Conservation (phyloP, 805 yeast genomes). For the Sporopachydermia quercuum region DNA sequence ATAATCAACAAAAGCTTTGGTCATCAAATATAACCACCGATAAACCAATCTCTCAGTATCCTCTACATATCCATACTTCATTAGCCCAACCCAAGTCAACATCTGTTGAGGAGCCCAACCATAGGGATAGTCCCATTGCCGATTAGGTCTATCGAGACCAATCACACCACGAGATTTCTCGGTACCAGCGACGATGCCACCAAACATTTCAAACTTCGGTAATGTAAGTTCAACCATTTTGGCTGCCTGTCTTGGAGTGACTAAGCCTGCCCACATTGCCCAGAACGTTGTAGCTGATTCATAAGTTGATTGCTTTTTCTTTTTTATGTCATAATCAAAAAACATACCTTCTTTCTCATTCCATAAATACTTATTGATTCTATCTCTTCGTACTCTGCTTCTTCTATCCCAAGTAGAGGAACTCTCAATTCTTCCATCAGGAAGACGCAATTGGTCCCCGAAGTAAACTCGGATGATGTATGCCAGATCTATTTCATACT, state of each 20-base stretch:
- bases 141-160: constrained; percentile 56
- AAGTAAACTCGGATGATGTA: constrained; percentile 40
- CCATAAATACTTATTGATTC: constrained; percentile 67
- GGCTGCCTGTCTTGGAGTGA: constrained; percentile 55
- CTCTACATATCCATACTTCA: constrained; percentile 50
- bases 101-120: constrained; percentile 99
- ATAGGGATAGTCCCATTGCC: constrained; percentile 97
- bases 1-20: constrained; percentile 78
- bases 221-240: constrained; percentile 41
- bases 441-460: constrained; percentile 28
- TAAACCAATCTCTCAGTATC: constrained; percentile 60
- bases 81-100: constrained; percentile 79
- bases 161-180: constrained; percentile 57
- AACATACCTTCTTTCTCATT: constrained; percentile 62
- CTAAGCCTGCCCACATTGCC: constrained; percentile 77
- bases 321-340: constrained; percentile 67
- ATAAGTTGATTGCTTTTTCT: constrained; percentile 39
- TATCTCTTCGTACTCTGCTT: constrained; percentile 37
- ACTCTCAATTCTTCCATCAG: constrained; percentile 24
- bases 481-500: constrained; percentile 81
- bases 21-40: constrained; percentile 84
- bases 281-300: constrained; percentile 86
- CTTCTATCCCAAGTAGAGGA: constrained; percentile 46
- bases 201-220: constrained; percentile 63
- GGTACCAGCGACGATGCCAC: constrained; percentile 84